Conservation (phyloP, 2,329 filamentous ascomycete genomes). For the Ophiocordyceps camponoti-floridani region DNA sequence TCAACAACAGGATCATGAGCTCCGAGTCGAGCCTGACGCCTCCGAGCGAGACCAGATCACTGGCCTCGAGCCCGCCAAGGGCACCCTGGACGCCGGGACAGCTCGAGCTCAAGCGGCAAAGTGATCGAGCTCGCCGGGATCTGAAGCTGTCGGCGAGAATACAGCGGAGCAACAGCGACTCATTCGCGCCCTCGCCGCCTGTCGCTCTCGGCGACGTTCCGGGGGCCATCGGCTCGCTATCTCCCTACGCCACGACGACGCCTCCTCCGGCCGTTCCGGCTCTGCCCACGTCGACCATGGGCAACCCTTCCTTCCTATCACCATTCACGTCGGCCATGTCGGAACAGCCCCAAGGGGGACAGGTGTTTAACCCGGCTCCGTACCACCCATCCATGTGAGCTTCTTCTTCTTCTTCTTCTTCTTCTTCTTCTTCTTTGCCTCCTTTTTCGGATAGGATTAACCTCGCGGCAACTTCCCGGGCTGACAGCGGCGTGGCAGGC, state of each 20-base stretch:
- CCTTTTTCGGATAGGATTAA: too few relatives aligned
- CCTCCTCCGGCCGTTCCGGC: conserved; percentile 26
- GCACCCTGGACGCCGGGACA: conserved; percentile 37
- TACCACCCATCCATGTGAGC: conserved; percentile 20
- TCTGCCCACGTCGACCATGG: conserved; percentile 26
- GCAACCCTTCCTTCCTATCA: conserved; percentile 25
- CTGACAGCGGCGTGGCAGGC: conserved; percentile 9
- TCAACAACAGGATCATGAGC: conserved; percentile 10
- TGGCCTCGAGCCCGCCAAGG: conserved; percentile 40
- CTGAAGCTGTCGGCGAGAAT: conserved; percentile 34
- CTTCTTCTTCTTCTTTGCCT: not conserved
- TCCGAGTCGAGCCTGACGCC: conserved; percentile 35
- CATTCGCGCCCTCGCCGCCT: conserved; percentile 21
- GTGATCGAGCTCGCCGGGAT: conserved; percentile 39
- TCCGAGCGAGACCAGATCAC: conserved; percentile 29
- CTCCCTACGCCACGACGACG: conserved; percentile 14
- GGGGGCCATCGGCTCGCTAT: conserved; percentile 14
- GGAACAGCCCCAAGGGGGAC: conserved; percentile 20
- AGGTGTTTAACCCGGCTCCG: conserved; percentile 12
- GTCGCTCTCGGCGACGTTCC: conserved; percentile 20
- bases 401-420: not conserved
- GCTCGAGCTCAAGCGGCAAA: conserved; percentile 42
- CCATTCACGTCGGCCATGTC: conserved; percentile 31
- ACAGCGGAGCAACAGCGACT: conserved; percentile 29
- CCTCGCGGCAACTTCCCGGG: not conserved